A percentile compares a stretch with the other conserved stretches of the same genome.
Conservation (phyloP, 164 flowering plant species). For the Dillenia turbinata region DNA sequence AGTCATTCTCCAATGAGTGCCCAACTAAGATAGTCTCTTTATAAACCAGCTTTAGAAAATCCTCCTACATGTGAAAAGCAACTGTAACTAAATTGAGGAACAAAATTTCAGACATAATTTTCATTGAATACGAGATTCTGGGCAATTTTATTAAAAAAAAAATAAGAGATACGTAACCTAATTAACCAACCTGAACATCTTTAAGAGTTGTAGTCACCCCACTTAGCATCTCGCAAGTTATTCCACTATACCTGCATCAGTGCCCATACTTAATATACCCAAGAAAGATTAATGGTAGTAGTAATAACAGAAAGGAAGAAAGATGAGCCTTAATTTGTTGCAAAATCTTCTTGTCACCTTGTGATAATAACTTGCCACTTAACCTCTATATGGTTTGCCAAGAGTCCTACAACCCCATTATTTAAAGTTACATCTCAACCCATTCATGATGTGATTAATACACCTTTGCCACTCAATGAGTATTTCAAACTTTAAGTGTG, state of each 20-base stretch:
- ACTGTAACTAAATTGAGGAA: constrained; percentile 13
- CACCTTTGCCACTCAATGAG: too few species aligned
- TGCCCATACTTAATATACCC: too few species aligned
- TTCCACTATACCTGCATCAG: constrained; percentile 86
- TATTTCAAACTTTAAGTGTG: too few species aligned
- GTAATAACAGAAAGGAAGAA: too few species aligned
- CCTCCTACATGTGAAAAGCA: constrained; percentile 51
- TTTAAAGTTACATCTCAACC: too few species aligned
- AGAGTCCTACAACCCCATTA: too few species aligned
- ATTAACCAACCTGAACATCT: constrained; percentile 72
- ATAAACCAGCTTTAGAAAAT: constrained; percentile 74
- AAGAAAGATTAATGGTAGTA: too few species aligned
- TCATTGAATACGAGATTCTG: neutral
- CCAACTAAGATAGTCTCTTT: constrained; percentile 91
- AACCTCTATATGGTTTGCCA: too few species aligned
- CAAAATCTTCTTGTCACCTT: too few species aligned
- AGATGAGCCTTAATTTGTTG: too few species aligned
- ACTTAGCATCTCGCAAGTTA: constrained; percentile 78
- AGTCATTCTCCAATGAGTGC: constrained; percentile 96
- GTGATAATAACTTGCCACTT: too few species aligned
- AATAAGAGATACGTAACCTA: constrained; percentile 3
- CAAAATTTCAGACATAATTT: neutral
- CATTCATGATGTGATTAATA: too few species aligned
- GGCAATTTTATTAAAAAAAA: neutral
- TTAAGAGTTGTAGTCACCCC: constrained; percentile 76